Evolutionary conservation across 495 filamentous ascomycete species (phyloP), one percentile per base, ranked within the genome.

Genomic region (Neurospora hispaniola): DNA sequence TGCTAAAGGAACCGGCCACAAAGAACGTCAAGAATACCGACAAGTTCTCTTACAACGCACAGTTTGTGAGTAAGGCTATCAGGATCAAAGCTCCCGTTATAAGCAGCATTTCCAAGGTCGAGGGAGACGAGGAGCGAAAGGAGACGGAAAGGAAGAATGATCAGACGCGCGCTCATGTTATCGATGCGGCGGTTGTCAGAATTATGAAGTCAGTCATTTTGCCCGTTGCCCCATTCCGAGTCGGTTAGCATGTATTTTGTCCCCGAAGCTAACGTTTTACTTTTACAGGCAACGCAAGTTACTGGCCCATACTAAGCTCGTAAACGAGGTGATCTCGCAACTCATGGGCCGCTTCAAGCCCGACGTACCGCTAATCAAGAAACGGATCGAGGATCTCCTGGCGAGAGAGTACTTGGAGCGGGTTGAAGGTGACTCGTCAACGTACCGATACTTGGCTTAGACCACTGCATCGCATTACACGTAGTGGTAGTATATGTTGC

Each of bases 331-430:
- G 12, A 90, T 99, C 72, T 84, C 86, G 66, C 93, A 97, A 79
- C 85, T 98, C 3, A 84, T 88, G 1, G 78, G 84, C 35, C 90
- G 94, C 70, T 99, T 99, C 84, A 90, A 90, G 73, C 96, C 96
- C 0, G 95, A 98, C 73, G 86, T 98, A 42, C 86, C 86, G 46
- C 92, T 98, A 86, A 91, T 98, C 82, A 99, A 99, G 85, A 90
- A 89, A 78, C 89, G 92, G n/a, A 93, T 99, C 72, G 96, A 99
- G 80, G 92, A 91, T 76, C 81, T 99, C 75, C 96, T 99, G 70
- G 90, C 92, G 74, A 87, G 94, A 66, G 96, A 99, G 78, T 99
- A 98, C 77, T 82, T 99, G n/a, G 95, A 97, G 81, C 89, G 96
- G 38, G 84, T 95, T 0, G 91, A 94, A 23, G 88, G 90, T 41